Conservation (phyloP, 208 protist species). For the Crithidia sp. region DNA sequence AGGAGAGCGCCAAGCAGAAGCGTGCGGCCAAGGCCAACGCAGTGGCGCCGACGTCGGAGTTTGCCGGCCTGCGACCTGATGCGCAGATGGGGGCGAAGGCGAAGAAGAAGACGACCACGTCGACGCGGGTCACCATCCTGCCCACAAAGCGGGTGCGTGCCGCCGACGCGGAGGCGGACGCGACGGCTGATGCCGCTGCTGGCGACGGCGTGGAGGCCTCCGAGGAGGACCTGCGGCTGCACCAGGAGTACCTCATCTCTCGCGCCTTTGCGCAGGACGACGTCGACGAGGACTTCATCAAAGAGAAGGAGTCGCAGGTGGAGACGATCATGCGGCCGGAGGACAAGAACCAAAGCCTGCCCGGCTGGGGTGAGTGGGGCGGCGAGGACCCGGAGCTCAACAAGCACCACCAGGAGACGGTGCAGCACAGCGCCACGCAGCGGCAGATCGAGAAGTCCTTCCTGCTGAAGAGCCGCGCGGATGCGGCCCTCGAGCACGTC, state of each 20-base stretch:
- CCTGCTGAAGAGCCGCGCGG: slow-evolving; percentile 84
- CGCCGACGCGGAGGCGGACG: background rate
- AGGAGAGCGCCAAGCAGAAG: background rate
- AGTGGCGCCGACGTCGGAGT: slow-evolving; percentile 11
- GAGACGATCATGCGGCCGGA: slow-evolving; percentile 85
- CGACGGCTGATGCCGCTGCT: background rate
- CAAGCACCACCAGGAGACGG: slow-evolving; percentile 66
- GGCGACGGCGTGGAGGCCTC: slow-evolving; percentile 4
- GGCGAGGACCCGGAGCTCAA: slow-evolving; percentile 85
- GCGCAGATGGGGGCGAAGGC: background rate
- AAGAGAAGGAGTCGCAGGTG: slow-evolving; percentile 87
- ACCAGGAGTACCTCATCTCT: slow-evolving; percentile 91
- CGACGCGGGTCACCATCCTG: slow-evolving; percentile 35
- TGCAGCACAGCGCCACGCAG: slow-evolving; percentile 59
- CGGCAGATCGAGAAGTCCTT: slow-evolving; percentile 76
- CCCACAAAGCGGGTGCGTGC: slow-evolving; percentile 22
- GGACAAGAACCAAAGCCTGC: slow-evolving; percentile 86
- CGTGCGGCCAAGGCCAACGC: background rate
- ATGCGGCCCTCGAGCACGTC: slow-evolving; percentile 89
- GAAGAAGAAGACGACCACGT: slow-evolving; percentile 11
- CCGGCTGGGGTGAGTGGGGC: slow-evolving; percentile 94
- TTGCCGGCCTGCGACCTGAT: slow-evolving; percentile 23
- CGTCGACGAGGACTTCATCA: slow-evolving; percentile 90
- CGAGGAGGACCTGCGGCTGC: slow-evolving; percentile 41
- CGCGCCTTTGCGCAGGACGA: slow-evolving; percentile 92